phyloP scores from a whole-genome alignment of 805 yeast genomes.

The Cyberlindnera galapagoensis region DNA sequence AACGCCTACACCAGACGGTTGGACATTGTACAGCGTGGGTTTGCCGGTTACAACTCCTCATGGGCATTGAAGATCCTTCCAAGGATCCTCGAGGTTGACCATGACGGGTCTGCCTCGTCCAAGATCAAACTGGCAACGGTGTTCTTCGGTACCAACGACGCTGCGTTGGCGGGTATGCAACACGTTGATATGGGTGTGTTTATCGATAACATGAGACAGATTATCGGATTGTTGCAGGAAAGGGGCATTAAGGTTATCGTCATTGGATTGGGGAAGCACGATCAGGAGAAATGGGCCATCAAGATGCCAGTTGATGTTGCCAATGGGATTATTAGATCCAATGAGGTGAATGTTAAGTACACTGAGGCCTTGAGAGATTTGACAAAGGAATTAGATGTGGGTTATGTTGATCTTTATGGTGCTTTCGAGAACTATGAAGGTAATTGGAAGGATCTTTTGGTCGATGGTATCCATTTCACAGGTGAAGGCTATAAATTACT shows the following conservation, averaged over 20 bases:
- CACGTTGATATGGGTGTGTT: slow-evolving; percentile 47
- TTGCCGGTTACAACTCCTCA: slow-evolving; percentile 65
- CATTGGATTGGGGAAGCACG: slow-evolving; percentile 58
- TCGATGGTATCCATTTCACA: slow-evolving; percentile 58
- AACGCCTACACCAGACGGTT: slow-evolving; percentile 50
- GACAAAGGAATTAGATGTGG: slow-evolving; percentile 41
- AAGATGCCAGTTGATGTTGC: slow-evolving; percentile 27
- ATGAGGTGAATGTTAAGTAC: slow-evolving; percentile 40
- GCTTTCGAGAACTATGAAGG: slow-evolving; percentile 34
- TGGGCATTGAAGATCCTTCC: slow-evolving; percentile 48
- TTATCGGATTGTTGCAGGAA: slow-evolving; percentile 35
- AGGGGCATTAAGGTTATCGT: slow-evolving; percentile 47
- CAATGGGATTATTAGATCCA: slow-evolving; percentile 39
- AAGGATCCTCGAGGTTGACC: slow-evolving; percentile 44
- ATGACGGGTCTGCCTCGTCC: slow-evolving; percentile 25
- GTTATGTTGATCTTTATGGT: slow-evolving; percentile 51
- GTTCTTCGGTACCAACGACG: slow-evolving; percentile 82
- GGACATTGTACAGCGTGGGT: slow-evolving; percentile 72
- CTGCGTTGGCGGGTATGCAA: slow-evolving; percentile 38
- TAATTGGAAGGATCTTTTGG: slow-evolving; percentile 34
- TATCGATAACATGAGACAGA: slow-evolving; percentile 36
- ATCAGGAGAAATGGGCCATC: slow-evolving; percentile 35
- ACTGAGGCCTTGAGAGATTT: slow-evolving; percentile 41
- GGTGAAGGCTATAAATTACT: slow-evolving; percentile 46
- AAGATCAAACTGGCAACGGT: slow-evolving; percentile 42